Percentiles rank a stretch among this genome's conserved stretches.
These are phyloP conservation scores for Epichloe amarillans DNA, from an alignment of 2,329 filamentous ascomycete species.

Conservation along the genomic window DNA sequence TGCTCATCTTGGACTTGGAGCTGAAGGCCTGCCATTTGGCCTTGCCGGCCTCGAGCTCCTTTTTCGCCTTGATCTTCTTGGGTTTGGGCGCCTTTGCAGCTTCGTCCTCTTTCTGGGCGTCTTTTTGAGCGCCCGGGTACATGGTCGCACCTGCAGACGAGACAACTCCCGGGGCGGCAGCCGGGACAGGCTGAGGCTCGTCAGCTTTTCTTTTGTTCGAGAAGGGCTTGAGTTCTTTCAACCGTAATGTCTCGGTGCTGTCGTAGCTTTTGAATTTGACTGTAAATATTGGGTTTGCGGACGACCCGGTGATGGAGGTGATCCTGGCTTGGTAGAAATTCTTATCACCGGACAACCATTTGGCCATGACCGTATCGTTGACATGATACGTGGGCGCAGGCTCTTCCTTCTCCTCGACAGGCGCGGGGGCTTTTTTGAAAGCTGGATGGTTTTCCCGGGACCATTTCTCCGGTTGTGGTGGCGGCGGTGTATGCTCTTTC, in stretches of 20 bases:
- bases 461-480: slow-evolving; percentile 56
- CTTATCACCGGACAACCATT: slow-evolving; percentile 82
- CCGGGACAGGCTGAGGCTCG: slow-evolving; percentile 43
- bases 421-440: slow-evolving; percentile 39
- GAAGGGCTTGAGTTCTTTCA: slow-evolving; percentile 72
- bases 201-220: slow-evolving; percentile 80
- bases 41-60: slow-evolving; percentile 82
- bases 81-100: slow-evolving; percentile 60
- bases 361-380: slow-evolving; percentile 81
- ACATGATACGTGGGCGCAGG: slow-evolving; percentile 56
- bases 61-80: slow-evolving; percentile 84
- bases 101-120: slow-evolving; percentile 50
- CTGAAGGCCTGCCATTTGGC: slow-evolving; percentile 92
- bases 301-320: slow-evolving; percentile 83
- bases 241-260: slow-evolving; percentile 66
- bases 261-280: slow-evolving; percentile 92
- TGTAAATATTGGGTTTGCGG: slow-evolving; percentile 80
- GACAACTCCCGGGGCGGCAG: slow-evolving; percentile 31
- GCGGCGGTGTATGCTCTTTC: slow-evolving; percentile 29
- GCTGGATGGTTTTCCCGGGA: slow-evolving; percentile 70
- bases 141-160: slow-evolving; percentile 42
- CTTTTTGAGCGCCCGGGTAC: slow-evolving; percentile 48
- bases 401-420: slow-evolving; percentile 38
- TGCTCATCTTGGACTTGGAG: slow-evolving; percentile 58
- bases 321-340: slow-evolving; percentile 86